Percentiles rank a stretch among this genome's conserved stretches.
Conservation (phyloP, 169 alveolate genomes). For the Plasmodium malariae region DNA sequence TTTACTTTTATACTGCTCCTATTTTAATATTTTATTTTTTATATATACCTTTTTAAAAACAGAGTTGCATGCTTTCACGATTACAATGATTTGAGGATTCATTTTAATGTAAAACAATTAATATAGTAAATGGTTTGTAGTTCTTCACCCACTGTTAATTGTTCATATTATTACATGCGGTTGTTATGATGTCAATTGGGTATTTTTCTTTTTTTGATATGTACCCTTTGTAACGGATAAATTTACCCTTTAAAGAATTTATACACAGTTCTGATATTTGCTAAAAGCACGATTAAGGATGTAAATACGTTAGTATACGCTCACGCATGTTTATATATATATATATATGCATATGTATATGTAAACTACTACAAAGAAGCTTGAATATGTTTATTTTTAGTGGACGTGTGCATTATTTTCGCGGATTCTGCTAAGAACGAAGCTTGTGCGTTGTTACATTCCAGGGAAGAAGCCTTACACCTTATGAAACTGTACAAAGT, state of each 20-base stretch:
- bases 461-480: conserved; percentile 68
- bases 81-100: background rate
- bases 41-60: background rate
- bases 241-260: too few species aligned
- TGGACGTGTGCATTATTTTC: conserved; percentile 54
- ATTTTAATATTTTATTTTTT: background rate
- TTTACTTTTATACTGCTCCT: background rate
- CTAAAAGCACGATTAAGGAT: too few species aligned
- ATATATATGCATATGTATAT: background rate
- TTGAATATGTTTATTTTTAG: conserved; percentile 17
- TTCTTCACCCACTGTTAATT: too few species aligned
- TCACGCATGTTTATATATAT: background rate
- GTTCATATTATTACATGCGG: too few species aligned
- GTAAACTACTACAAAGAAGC: too few species aligned
- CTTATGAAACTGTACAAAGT: conserved; percentile 24
- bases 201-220: too few species aligned
- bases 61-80: background rate
- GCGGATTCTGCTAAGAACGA: conserved; percentile 30
- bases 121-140: too few species aligned
- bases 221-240: too few species aligned
- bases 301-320: background rate
- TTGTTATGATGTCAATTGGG: too few species aligned
- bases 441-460: conserved; percentile 60
- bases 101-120: too few species aligned
- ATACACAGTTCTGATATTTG: too few species aligned